Percentiles rank a stretch among this genome's conserved stretches.
Evolutionary conservation across 202 grass and related monocot genomes (phyloP).

Genomic region (Panicum hallii): DNA sequence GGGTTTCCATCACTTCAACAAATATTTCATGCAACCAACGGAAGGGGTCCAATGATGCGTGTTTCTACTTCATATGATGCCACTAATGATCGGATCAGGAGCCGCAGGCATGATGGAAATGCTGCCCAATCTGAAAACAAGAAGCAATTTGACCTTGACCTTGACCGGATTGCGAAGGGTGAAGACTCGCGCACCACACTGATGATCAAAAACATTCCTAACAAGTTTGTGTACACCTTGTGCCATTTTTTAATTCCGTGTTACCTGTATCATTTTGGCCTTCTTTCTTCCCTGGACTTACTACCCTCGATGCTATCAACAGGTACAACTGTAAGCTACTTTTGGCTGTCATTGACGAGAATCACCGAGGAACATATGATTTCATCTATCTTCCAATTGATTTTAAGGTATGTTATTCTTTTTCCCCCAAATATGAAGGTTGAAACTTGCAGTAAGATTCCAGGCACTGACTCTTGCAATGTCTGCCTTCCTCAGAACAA

Average conservation of each 20-base stretch:
- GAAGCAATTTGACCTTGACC: constrained; percentile 86
- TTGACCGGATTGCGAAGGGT: constrained; percentile 68
- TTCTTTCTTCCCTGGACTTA: constrained; percentile 28
- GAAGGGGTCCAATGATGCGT: constrained; percentile 54
- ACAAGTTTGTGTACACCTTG: constrained; percentile 63
- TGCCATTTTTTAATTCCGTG: constrained; percentile 6
- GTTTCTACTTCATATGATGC: constrained; percentile 66
- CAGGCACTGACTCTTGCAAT: constrained; percentile 25
- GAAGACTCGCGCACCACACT: constrained; percentile 88
- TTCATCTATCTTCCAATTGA: constrained; percentile 99
- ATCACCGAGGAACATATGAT: constrained; percentile 92
- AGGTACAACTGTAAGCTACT: constrained; percentile 95
- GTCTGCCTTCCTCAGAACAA: constrained; percentile 78
- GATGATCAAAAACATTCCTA: constrained; percentile 98
- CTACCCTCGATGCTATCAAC: constrained; percentile 37
- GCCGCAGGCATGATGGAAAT: constrained; percentile 67
- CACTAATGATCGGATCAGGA: constrained; percentile 70
- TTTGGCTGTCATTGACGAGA: constrained; percentile 90
- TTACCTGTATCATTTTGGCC: not conserved
- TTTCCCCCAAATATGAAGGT: not conserved
- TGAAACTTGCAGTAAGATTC: not conserved
- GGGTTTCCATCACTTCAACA: constrained; percentile 67
- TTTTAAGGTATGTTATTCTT: constrained; percentile 70
- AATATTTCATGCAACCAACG: constrained; percentile 45
- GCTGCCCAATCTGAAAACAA: constrained; percentile 65